A percentile compares a stretch with the other conserved stretches of the same genome.
Evolutionary conservation across 2,329 filamentous ascomycete genomes (phyloP).

Genomic region (Leptodontidium sp.): DNA sequence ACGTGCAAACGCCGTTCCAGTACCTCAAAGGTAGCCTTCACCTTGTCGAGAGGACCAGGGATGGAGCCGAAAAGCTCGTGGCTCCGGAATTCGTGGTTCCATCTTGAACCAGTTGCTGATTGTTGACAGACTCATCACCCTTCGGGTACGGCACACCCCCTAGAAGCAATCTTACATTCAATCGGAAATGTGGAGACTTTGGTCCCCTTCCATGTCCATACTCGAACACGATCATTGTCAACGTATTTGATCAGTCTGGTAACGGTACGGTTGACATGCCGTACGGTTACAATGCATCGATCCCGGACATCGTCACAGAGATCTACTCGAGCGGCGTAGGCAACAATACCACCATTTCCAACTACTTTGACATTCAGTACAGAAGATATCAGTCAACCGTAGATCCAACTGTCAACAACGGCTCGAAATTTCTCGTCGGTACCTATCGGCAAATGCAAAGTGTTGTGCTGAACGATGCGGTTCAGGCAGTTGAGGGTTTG

Average conservation of each 20-base stretch:
- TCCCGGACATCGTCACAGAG: conserved; percentile 48
- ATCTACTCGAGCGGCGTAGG: conserved; percentile 50
- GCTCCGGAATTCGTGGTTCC: background rate
- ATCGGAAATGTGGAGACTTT: conserved; percentile 45
- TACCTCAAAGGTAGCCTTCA: conserved; percentile 45
- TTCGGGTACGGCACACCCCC: conserved; percentile 52
- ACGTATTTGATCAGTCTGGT: conserved; percentile 28
- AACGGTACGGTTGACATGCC: conserved; percentile 38
- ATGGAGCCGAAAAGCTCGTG: background rate
- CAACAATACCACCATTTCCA: conserved; percentile 49
- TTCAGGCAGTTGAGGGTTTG: conserved; percentile 52
- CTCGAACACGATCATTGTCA: conserved; percentile 35
- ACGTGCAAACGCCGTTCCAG: conserved; percentile 44
- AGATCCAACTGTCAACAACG: conserved; percentile 45
- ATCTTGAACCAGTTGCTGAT: background rate
- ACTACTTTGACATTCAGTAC: conserved; percentile 54
- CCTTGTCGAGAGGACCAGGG: background rate
- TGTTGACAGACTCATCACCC: conserved; percentile 46
- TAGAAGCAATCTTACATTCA: conserved; percentile 46
- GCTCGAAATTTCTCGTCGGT: conserved; percentile 45
- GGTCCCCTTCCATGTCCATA: conserved; percentile 32
- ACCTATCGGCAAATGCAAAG: conserved; percentile 38
- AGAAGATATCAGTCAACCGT: conserved; percentile 39
- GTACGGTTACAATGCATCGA: conserved; percentile 39
- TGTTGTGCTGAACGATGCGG: conserved; percentile 28